Evolutionary conservation across 2,329 filamentous ascomycete genomes (phyloP), one percentile per base, ranked within the genome.

Genomic region (Hypoxylon rubiginosum): DNA sequence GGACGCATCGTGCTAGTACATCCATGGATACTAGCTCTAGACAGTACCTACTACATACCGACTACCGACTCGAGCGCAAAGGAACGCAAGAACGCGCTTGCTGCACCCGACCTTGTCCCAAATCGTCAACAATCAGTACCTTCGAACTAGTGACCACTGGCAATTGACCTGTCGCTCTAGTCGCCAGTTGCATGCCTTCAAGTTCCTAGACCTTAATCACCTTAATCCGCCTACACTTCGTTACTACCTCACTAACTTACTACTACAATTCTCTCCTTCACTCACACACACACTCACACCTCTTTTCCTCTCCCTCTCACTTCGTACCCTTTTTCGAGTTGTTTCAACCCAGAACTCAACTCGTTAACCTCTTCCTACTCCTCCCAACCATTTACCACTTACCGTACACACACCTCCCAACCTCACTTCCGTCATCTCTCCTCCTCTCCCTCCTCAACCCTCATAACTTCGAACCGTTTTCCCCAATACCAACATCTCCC

Each of bases 321-420:
- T 53, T 67, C 65, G 63, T 67, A 66, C 62, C 73, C 71, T 64
- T 56, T 24, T 58, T 54, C 62, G 71, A 62, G 74, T 74, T 74
- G 74, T 71, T 73, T 58, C 62, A 53, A 56, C 59, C 34, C 19
- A 50, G 21, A 54, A 41, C 30, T 62, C 57, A 52, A 53, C 67
- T 71, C 34, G 48, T 48, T 41, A 50, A 58, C 52, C 51, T 58
- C 49, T 48, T 41, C 46, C 51, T 24, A 24, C 21, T 24, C 21
- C 21, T 24, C 21, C 21, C 21, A 24, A 24, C 21, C n/a, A n/a
- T n/a, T 58, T 46, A 67, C 68, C 71, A 32, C 28, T 24, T 24
- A 24, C 71, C 60, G 26, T 62, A 68, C 56, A 63, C 60, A 60
- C 66, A 19, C 60, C 61, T 58, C 62, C 66, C 64, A 71, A 68